Evolutionary conservation across 1,284 basidiomycete genomes (phyloP).

Genomic region (Austroboletus novae-zelandiae): DNA sequence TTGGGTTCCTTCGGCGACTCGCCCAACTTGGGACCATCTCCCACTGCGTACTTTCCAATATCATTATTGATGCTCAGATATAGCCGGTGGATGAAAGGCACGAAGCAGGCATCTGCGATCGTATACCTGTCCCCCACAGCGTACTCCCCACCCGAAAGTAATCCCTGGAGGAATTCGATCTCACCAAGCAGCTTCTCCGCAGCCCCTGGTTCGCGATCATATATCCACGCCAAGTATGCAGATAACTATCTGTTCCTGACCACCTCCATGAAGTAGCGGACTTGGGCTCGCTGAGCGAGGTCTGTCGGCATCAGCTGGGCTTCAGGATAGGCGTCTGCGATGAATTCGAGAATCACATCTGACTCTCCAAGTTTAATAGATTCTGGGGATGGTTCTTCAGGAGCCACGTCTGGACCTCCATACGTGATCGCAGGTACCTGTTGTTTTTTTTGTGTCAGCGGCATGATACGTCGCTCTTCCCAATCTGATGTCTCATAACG

Average conservation of each 20-base stretch:
- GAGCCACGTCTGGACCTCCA: conserved; percentile 51
- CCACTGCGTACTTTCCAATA: conserved; percentile 42
- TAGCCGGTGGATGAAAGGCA: conserved; percentile 47
- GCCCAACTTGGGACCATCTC: conserved; percentile 40
- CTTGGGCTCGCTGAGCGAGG: conserved; percentile 53
- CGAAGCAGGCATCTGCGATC: conserved; percentile 54
- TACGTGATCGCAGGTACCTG: conserved; percentile 49
- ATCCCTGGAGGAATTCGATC: conserved; percentile 31
- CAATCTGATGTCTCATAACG: conserved; percentile 7
- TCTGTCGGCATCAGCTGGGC: conserved; percentile 49
- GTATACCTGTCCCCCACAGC: conserved; percentile 39
- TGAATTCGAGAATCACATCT: conserved; percentile 59
- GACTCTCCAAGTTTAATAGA: conserved; percentile 62
- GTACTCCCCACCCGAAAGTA: conserved; percentile 31
- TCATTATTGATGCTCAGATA: conserved; percentile 44
- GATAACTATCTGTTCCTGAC: conserved; percentile 19
- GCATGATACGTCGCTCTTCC: neutral
- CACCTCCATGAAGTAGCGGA: conserved; percentile 59
- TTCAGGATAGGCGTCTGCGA: conserved; percentile 53
- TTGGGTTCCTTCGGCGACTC: conserved; percentile 37
- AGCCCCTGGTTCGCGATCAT: conserved; percentile 36
- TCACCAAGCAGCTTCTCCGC: conserved; percentile 15
- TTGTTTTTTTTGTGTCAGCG: neutral
- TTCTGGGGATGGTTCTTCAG: conserved; percentile 53
- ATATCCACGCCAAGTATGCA: conserved; percentile 25